phyloP scores from a whole-genome alignment of 352 stramenopile genomes.

The Globisporangium barbulae region DNA sequence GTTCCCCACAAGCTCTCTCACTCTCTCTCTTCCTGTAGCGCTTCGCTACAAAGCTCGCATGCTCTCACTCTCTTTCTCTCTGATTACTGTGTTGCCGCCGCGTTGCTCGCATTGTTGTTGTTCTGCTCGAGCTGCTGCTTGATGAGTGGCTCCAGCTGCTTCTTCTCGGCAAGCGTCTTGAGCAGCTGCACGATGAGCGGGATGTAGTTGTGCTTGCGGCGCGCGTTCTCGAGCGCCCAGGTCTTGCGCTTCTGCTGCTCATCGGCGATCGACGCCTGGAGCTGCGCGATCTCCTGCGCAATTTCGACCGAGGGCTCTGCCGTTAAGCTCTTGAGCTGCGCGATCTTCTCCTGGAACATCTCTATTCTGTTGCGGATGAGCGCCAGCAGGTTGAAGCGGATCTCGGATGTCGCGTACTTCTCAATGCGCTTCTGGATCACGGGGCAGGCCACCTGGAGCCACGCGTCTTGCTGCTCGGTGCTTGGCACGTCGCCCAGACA shows the following conservation, averaged over 20 bases:
- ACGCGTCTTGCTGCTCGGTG: slow-evolving; percentile 41
- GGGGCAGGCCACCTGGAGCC: slow-evolving; percentile 86
- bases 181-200: slow-evolving; percentile 94
- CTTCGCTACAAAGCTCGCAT: background rate
- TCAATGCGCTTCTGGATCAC: slow-evolving; percentile 94
- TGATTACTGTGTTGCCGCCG: slow-evolving; percentile 15
- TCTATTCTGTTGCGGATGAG: slow-evolving; percentile 85
- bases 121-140: slow-evolving; percentile 51
- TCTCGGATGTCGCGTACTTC: slow-evolving; percentile 87
- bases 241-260: slow-evolving; percentile 72
- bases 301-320: slow-evolving; percentile 31
- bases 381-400: slow-evolving; percentile 97
- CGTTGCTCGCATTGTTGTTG: slow-evolving; percentile 18
- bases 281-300: slow-evolving; percentile 32
- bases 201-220: slow-evolving; percentile 97
- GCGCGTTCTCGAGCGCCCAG: slow-evolving; percentile 90
- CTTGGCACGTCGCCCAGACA: slow-evolving; percentile 63
- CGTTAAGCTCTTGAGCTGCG: slow-evolving; percentile 26
- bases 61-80: background rate
- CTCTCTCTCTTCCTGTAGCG: background rate
- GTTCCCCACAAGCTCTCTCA: background rate
- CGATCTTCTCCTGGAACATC: slow-evolving; percentile 43
- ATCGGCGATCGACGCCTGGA: slow-evolving; percentile 44
- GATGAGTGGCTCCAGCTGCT: slow-evolving; percentile 79
- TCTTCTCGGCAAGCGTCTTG: slow-evolving; percentile 89